A percentile compares a stretch with the other conserved stretches of the same genome.
phyloP scores from a whole-genome alignment of 495 filamentous ascomycete species.

The Tuber brumale region DNA sequence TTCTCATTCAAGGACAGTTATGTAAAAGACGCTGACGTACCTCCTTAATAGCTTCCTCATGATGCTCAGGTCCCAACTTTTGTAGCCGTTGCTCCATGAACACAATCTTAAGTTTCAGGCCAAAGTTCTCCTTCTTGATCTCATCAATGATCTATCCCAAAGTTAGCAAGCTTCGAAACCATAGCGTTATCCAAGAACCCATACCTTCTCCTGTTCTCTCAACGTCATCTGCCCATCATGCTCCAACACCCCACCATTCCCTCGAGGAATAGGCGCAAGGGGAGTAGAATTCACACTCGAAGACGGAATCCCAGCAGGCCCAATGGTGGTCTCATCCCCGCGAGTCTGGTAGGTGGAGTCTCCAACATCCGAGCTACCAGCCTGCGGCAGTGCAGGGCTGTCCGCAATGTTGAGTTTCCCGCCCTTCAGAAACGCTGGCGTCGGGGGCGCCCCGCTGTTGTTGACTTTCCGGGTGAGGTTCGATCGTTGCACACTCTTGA shows the following conservation, averaged over 20 bases:
- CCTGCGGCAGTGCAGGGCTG: conserved; percentile 57
- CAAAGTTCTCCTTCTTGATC: conserved; percentile 88
- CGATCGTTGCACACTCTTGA: conserved; percentile 82
- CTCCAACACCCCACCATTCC: conserved; percentile 54
- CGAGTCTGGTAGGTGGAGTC: conserved; percentile 54
- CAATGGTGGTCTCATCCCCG: conserved; percentile 33
- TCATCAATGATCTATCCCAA: conserved; percentile 66
- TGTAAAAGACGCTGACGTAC: conserved; percentile 11
- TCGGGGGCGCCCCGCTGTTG: conserved; percentile 55
- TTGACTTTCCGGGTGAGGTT: conserved; percentile 59
- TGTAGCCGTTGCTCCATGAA: conserved; percentile 71
- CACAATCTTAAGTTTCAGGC: conserved; percentile 72
- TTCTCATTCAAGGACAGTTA: not conserved
- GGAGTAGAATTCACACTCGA: conserved; percentile 79
- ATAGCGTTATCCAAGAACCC: conserved; percentile 12
- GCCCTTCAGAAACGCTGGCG: conserved; percentile 61
- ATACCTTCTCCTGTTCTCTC: conserved; percentile 85
- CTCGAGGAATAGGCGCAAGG: conserved; percentile 58
- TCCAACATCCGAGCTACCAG: conserved; percentile 50
- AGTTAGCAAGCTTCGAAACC: not conserved
- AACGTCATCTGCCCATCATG: conserved; percentile 81
- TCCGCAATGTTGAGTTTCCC: conserved; percentile 57
- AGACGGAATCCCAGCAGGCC: conserved; percentile 50
- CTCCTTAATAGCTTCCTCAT: conserved; percentile 77
- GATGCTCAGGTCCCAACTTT: conserved; percentile 79